phyloP scores from a whole-genome alignment of 257 asterid genomes.

The Thymus quinquecostatus region DNA sequence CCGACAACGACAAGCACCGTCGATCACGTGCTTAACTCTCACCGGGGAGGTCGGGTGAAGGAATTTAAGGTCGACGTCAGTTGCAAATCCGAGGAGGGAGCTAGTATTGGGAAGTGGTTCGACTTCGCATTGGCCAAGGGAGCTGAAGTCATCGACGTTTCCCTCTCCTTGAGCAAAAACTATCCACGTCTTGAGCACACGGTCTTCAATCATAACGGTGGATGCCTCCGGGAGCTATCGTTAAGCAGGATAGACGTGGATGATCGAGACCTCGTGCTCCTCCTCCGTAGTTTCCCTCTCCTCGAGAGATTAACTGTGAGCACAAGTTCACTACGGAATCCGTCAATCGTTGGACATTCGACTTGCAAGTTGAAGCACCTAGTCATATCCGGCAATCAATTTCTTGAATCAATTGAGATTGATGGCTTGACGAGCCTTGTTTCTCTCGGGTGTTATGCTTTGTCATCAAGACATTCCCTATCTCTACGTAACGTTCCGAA shows the following conservation, averaged over 20 bases:
- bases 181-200: too few relatives aligned
- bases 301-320: background rate
- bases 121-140: background rate
- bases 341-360: background rate
- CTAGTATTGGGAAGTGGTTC: background rate
- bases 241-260: background rate
- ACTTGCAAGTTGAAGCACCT: background rate
- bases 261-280: background rate
- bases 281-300: background rate
- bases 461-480: background rate
- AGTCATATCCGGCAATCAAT: background rate
- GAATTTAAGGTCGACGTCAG: background rate
- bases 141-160: background rate
- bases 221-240: background rate
- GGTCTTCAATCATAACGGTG: background rate
- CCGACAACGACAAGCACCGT: too few relatives aligned
- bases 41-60: background rate
- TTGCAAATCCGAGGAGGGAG: background rate
- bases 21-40: too few relatives aligned
- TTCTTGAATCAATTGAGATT: background rate
- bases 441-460: background rate
- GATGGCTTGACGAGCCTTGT: background rate
- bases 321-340: background rate
- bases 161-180: too few relatives aligned
- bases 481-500: background rate